A percentile compares a stretch with the other conserved stretches of the same genome.
Evolutionary conservation across 139 green algal species (phyloP).

Genomic region (Haematococcus lacustris): DNA sequence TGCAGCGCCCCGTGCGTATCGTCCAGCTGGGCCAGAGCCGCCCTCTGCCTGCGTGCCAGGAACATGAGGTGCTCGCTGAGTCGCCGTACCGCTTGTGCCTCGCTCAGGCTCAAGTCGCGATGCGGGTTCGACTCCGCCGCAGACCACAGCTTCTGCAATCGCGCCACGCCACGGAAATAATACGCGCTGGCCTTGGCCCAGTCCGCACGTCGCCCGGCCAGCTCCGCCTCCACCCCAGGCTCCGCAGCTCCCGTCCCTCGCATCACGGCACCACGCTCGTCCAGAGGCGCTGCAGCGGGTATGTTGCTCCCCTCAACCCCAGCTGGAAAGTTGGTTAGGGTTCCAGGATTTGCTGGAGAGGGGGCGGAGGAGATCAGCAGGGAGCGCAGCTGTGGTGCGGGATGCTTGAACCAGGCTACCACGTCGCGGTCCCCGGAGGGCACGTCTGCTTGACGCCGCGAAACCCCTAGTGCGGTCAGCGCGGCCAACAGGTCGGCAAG

Average conservation of each 20-base stretch:
- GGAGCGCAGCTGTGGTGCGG: too few species aligned
- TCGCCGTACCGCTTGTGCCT: constrained; percentile 50
- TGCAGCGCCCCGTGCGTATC: too few species aligned
- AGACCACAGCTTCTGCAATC: constrained; percentile 72
- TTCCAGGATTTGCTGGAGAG: neutral
- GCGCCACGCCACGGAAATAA: constrained; percentile 72
- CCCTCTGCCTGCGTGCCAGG: constrained; percentile 58
- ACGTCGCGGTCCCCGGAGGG: constrained; percentile 35
- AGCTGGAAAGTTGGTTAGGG: neutral
- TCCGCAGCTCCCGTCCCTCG: too few species aligned
- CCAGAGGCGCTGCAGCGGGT: constrained; percentile 4
- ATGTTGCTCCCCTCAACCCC: too few species aligned
- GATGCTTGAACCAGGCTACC: constrained; percentile 47
- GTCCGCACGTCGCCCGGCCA: too few species aligned
- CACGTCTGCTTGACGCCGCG: constrained; percentile 44
- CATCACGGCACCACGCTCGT: too few species aligned
- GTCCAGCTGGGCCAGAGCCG: constrained; percentile 27
- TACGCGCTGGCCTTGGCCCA: constrained; percentile 72
- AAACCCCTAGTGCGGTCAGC: constrained; percentile 61
- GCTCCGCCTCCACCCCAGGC: too few species aligned
- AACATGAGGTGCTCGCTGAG: constrained; percentile 71
- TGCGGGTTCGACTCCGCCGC: constrained; percentile 44
- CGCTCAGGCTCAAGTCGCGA: constrained; percentile 60
- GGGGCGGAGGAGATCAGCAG: too few species aligned
- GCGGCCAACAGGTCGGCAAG: constrained; percentile 71